Evolutionary conservation across 805 yeast genomes (phyloP).

Genomic region (Teunomyces kruisii): DNA sequence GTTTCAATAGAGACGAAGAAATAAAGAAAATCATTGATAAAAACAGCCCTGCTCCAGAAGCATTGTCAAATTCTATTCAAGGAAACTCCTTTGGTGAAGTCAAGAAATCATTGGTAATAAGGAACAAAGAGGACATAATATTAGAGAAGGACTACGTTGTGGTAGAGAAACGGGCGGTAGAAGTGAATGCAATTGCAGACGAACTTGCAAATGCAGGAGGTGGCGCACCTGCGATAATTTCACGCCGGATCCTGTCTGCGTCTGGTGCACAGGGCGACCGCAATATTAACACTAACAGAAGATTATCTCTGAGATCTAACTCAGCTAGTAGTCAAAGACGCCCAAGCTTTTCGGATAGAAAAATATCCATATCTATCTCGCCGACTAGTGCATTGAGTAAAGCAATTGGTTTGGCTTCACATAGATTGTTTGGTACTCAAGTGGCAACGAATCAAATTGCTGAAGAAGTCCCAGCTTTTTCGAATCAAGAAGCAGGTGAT

Average conservation of each 20-base stretch:
- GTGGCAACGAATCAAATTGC: slow-evolving; percentile 8
- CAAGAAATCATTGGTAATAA: not conserved
- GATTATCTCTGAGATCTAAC: slow-evolving; percentile 45
- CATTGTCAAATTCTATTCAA: slow-evolving; percentile 24
- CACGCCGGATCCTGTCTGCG: slow-evolving; percentile 25
- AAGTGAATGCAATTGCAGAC: slow-evolving; percentile 93
- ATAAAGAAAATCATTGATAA: slow-evolving; percentile 44
- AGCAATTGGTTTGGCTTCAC: slow-evolving; percentile 85
- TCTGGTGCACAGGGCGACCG: slow-evolving; percentile 19
- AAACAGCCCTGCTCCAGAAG: slow-evolving; percentile 45
- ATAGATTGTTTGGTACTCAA: slow-evolving; percentile 68
- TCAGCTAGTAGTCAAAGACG: slow-evolving; percentile 54
- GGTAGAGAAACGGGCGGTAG: slow-evolving; percentile 91
- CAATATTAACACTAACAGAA: slow-evolving; percentile 19
- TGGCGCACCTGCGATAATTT: slow-evolving; percentile 47
- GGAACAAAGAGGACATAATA: slow-evolving; percentile 43
- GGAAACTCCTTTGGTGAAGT: not conserved
- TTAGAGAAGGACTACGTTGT: slow-evolving; percentile 89
- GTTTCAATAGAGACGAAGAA: slow-evolving; percentile 38
- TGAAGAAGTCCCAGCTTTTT: slow-evolving; percentile 11
- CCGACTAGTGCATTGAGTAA: slow-evolving; percentile 88
- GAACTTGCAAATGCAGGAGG: slow-evolving; percentile 70
- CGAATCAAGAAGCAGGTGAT: slow-evolving; percentile 2
- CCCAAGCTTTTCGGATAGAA: slow-evolving; percentile 62
- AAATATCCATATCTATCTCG: slow-evolving; percentile 65